phyloP scores from a whole-genome alignment of 768 basidiomycete genomes.

The Boletus insuetus region DNA sequence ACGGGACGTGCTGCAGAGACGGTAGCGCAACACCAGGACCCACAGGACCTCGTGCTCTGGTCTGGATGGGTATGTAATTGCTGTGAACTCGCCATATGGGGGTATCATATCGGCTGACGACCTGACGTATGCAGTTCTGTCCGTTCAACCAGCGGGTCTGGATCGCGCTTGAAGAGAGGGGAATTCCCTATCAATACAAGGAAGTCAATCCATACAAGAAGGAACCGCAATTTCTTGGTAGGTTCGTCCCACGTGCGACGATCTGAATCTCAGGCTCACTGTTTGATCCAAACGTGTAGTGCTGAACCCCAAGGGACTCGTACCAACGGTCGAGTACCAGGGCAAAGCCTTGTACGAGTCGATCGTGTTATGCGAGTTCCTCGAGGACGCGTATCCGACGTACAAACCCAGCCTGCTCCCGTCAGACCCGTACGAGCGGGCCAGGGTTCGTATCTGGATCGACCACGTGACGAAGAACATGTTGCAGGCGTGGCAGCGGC shows the following conservation, averaged over 20 bases:
- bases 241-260: conserved; percentile 1
- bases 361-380: conserved; percentile 60
- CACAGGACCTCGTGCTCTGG: conserved; percentile 58
- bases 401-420: conserved; percentile 50
- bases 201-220: conserved; percentile 74
- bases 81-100: too few relatives aligned
- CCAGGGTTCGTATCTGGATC: conserved; percentile 53
- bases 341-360: conserved; percentile 62
- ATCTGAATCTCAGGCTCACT: too few relatives aligned
- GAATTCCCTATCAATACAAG: conserved; percentile 18
- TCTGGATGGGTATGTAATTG: conserved; percentile 48
- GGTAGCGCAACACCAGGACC: conserved; percentile 33
- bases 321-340: conserved; percentile 54
- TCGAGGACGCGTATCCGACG: conserved; percentile 54
- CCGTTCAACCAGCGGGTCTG: conserved; percentile 40
- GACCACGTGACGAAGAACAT: conserved; percentile 54
- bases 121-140: conserved; percentile 39
- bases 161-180: conserved; percentile 62
- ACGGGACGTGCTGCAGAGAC: conserved; percentile 53
- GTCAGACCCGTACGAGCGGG: conserved; percentile 48
- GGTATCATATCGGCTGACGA: too few relatives aligned
- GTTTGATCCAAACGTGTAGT: conserved; percentile 10
- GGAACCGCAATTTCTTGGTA: conserved; percentile 53
- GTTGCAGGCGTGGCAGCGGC: conserved; percentile 50
- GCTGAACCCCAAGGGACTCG: conserved; percentile 69